phyloP scores from a whole-genome alignment of 1,284 basidiomycete species.

The Rhodotorula glutinis region DNA sequence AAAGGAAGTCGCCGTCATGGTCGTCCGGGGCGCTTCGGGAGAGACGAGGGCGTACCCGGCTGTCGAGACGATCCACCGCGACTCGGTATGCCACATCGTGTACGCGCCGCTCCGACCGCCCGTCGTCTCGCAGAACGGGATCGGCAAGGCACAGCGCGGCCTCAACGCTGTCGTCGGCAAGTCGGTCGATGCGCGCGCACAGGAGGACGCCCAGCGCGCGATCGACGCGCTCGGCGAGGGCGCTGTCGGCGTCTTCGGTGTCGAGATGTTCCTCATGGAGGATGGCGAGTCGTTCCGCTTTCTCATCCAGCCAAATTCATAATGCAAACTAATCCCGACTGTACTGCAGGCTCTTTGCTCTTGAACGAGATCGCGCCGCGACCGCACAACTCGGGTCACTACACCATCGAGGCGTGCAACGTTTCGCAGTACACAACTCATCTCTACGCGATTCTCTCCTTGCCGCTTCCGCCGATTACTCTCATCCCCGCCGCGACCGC shows the following conservation, averaged over 20 bases:
- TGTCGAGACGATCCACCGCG: constrained; percentile 93
- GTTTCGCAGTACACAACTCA: constrained; percentile 98
- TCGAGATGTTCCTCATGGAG: constrained; percentile 93
- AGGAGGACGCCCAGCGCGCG: constrained; percentile 74
- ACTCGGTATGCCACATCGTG: constrained; percentile 91
- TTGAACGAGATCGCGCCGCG: constrained; percentile 99
- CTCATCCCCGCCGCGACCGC: constrained; percentile 82
- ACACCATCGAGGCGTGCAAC: constrained; percentile 97
- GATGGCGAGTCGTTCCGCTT: constrained; percentile 60
- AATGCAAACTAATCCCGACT: not conserved
- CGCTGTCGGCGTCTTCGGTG: constrained; percentile 87
- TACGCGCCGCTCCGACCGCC: constrained; percentile 69
- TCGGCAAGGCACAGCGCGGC: constrained; percentile 26
- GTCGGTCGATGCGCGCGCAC: constrained; percentile 58
- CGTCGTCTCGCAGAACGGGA: constrained; percentile 10
- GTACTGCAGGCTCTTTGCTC: constrained; percentile 63
- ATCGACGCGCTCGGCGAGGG: constrained; percentile 71
- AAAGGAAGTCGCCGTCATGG: constrained; percentile 95
- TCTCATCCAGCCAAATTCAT: no score
- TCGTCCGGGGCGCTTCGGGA: constrained; percentile 74
- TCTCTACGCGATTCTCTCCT: constrained; percentile 86
- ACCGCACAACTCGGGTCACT: constrained; percentile 98
- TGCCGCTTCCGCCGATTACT: constrained; percentile 83
- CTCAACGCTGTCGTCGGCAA: constrained; percentile 13
- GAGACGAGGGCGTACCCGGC: constrained; percentile 81